A percentile compares a stretch with the other conserved stretches of the same genome.
phyloP scores from a whole-genome alignment of 2,329 filamentous ascomycete species.

The Hymenoscyphus scutula region DNA sequence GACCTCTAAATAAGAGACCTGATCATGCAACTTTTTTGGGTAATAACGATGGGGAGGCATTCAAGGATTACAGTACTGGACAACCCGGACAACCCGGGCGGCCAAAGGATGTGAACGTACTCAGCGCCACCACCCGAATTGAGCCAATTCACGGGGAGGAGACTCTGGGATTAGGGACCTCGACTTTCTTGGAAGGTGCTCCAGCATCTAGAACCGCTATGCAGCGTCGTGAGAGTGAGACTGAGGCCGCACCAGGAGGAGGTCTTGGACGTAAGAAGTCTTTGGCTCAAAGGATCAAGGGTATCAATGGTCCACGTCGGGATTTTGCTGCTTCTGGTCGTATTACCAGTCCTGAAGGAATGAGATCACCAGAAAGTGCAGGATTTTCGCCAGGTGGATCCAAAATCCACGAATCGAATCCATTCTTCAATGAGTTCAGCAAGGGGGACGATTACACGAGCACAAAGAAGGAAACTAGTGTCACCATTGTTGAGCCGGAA shows the following conservation, averaged over 20 bases:
- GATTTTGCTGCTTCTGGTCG: conserved; percentile 59
- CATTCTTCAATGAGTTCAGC: conserved; percentile 79
- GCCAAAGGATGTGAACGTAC: conserved; percentile 46
- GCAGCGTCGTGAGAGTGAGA: conserved; percentile 68
- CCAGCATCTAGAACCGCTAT: conserved; percentile 81
- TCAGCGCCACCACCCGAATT: conserved; percentile 66
- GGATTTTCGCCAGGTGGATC: conserved; percentile 34
- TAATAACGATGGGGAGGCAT: conserved; percentile 74
- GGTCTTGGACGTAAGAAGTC: conserved; percentile 90
- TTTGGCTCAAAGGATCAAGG: conserved; percentile 84
- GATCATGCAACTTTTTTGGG: conserved; percentile 90
- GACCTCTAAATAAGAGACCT: conserved; percentile 76
- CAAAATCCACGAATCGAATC: conserved; percentile 58
- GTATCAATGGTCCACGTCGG: conserved; percentile 67
- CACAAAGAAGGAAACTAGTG: conserved; percentile 52
- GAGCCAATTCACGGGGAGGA: conserved; percentile 82
- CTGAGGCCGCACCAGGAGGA: conserved; percentile 51
- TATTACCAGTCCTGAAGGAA: conserved; percentile 53
- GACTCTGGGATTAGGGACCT: conserved; percentile 81
- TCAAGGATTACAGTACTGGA: conserved; percentile 66
- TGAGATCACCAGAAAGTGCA: conserved; percentile 32
- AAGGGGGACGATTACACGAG: conserved; percentile 61
- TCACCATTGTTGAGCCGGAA: conserved; percentile 46
- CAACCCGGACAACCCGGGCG: conserved; percentile 40
- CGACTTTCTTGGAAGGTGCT: conserved; percentile 92